Conservation (phyloP, 495 filamentous ascomycete genomes). For the Xylona heveae region DNA sequence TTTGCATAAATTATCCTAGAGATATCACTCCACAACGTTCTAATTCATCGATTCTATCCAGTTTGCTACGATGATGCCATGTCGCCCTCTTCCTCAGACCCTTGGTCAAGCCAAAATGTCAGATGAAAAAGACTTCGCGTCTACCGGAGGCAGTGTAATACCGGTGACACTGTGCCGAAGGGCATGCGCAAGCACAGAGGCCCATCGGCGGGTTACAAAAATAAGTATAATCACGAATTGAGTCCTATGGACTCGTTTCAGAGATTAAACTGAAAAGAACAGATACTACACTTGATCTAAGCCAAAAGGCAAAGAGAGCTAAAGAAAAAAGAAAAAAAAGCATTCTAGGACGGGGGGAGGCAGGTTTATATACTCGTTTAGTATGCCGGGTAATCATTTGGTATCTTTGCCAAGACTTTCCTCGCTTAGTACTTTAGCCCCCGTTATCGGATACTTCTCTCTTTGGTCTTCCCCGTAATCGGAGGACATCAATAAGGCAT, state of each 20-base stretch:
- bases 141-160: conserved; percentile 73
- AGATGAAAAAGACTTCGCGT: conserved; percentile 43
- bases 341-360: conserved; percentile 21
- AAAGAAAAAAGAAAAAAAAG: conserved; percentile 7
- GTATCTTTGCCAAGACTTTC: too few relatives aligned
- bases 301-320: conserved; percentile 40
- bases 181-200: conserved; percentile 75
- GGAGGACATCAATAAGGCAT: too few relatives aligned
- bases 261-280: conserved; percentile 97
- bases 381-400: too few relatives aligned
- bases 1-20: too few relatives aligned
- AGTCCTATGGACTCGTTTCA: conserved; percentile 23
- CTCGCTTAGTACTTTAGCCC: too few relatives aligned
- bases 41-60: too few relatives aligned
- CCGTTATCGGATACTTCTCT: too few relatives aligned
- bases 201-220: conserved; percentile 24
- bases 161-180: conserved; percentile 56
- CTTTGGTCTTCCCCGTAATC: too few relatives aligned
- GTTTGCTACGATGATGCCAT: too few relatives aligned
- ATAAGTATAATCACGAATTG: conserved; percentile 16
- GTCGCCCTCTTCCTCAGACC: too few relatives aligned
- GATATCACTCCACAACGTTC: too few relatives aligned
- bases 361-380: conserved; percentile 4
- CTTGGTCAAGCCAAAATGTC: conserved; percentile 4
- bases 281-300: conserved; percentile 99